phyloP scores from a whole-genome alignment of 139 green algal genomes.

The Astrephomene gubernaculifera region DNA sequence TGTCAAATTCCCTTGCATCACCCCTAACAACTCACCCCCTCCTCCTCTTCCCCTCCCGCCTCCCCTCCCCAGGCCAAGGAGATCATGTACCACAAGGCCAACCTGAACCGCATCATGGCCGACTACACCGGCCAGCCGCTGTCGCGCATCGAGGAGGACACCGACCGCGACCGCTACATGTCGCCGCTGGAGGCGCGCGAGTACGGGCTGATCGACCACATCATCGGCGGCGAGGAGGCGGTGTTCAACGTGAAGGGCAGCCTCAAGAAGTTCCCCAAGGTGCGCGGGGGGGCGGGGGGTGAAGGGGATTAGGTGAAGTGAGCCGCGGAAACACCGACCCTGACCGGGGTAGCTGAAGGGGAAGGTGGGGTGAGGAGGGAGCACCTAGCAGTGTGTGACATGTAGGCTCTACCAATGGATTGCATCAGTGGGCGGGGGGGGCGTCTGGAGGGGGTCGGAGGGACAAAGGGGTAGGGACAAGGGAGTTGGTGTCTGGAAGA shows the following conservation, averaged over 20 bases:
- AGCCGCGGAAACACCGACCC: no score
- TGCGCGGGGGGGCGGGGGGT: constrained; percentile 3
- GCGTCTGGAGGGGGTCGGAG: no score
- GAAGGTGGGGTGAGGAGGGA: no score
- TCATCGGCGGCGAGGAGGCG: constrained; percentile 96
- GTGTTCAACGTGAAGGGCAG: constrained; percentile 65
- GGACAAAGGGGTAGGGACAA: no score
- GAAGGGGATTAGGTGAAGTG: no score
- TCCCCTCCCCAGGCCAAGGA: constrained; percentile 88
- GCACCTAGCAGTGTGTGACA: no score
- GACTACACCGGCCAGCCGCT: constrained; percentile 89
- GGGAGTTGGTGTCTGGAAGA: no score
- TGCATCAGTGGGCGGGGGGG: no score
- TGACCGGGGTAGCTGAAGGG: no score
- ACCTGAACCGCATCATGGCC: constrained; percentile 98
- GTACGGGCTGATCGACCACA: constrained; percentile 97
- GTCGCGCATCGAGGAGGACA: constrained; percentile 95
- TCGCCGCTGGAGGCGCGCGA: constrained; percentile 94
- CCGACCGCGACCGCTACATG: constrained; percentile 98
- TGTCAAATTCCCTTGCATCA: no score
- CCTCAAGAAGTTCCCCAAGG: constrained; percentile 66
- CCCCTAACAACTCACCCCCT: no score
- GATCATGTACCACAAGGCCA: constrained; percentile 99
- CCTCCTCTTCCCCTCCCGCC: not conserved
- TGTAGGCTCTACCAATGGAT: no score